Evolutionary conservation across 768 basidiomycete genomes (phyloP).

Genomic region (Macrolepiota albuminosa): DNA sequence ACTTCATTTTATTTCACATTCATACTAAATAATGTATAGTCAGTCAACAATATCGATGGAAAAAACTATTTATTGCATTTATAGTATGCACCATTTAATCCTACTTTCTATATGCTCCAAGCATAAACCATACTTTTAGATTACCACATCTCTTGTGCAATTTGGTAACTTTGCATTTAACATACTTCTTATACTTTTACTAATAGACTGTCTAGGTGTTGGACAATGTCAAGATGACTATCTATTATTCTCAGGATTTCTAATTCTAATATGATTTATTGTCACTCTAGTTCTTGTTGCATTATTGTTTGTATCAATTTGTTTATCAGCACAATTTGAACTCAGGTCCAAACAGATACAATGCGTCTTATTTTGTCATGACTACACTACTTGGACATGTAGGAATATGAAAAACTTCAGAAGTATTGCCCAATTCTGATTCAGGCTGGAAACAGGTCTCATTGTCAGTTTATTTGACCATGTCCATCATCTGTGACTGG

Average conservation of each 20-base stretch:
- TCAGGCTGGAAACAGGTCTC: neutral
- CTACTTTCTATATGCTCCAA: too few species aligned
- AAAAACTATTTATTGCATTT: neutral
- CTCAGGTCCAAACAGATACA: too few species aligned
- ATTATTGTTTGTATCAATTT: too few species aligned
- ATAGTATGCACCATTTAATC: neutral
- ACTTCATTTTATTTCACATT: neutral
- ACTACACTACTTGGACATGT: neutral
- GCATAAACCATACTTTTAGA: neutral
- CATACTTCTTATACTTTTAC: neutral
- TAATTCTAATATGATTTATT: too few species aligned
- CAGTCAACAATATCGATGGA: neutral
- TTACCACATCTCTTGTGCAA: neutral
- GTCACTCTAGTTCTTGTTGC: too few species aligned
- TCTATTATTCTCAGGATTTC: too few species aligned
- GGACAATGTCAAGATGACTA: neutral
- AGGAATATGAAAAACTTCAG: neutral
- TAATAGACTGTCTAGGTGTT: neutral
- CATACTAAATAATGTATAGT: neutral
- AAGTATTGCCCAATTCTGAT: neutral
- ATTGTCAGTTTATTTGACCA: too few species aligned
- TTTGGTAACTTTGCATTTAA: neutral
- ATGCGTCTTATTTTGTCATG: too few species aligned
- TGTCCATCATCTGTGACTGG: too few species aligned
- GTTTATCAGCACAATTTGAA: too few species aligned